Evolutionary conservation across 495 filamentous ascomycete species (phyloP).

Genomic region (Hypoxylon lenormandii): DNA sequence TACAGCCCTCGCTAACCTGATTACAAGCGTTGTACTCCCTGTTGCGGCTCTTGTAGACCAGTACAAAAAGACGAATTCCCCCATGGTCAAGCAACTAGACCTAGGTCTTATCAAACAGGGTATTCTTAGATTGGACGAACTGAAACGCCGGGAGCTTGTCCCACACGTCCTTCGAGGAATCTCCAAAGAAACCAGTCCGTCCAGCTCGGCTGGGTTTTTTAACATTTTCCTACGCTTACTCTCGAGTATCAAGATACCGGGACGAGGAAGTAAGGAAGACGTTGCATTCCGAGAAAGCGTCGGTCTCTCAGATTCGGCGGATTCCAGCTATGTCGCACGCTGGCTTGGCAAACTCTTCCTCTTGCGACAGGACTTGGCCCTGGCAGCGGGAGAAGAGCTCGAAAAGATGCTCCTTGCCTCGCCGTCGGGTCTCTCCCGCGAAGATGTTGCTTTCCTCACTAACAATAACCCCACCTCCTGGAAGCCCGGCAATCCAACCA

Average conservation of each 20-base stretch:
- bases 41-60: constrained; percentile 85
- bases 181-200: constrained; percentile 70
- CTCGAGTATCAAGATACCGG: constrained; percentile 75
- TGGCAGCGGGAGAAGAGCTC: constrained; percentile 49
- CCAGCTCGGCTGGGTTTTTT: constrained; percentile 79
- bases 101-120: constrained; percentile 89
- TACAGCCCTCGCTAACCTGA: constrained; percentile 7
- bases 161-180: constrained; percentile 79
- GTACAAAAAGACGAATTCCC: constrained; percentile 79
- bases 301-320: constrained; percentile 70
- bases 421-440: constrained; percentile 75
- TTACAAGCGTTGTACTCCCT: constrained; percentile 77
- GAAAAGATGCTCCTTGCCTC: constrained; percentile 52
- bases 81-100: constrained; percentile 88
- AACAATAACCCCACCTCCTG: constrained; percentile 76
- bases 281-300: constrained; percentile 71
- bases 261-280: constrained; percentile 83
- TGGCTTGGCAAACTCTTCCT: constrained; percentile 87
- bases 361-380: constrained; percentile 62
- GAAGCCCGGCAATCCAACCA: constrained; percentile 68
- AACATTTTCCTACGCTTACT: constrained; percentile 83
- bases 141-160: constrained; percentile 68
- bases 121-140: constrained; percentile 72
- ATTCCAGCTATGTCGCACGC: constrained; percentile 77
- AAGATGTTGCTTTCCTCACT: constrained; percentile 80